Conservation (phyloP, 176 grass and related monocot genomes). For the Eragrostis curvula region DNA sequence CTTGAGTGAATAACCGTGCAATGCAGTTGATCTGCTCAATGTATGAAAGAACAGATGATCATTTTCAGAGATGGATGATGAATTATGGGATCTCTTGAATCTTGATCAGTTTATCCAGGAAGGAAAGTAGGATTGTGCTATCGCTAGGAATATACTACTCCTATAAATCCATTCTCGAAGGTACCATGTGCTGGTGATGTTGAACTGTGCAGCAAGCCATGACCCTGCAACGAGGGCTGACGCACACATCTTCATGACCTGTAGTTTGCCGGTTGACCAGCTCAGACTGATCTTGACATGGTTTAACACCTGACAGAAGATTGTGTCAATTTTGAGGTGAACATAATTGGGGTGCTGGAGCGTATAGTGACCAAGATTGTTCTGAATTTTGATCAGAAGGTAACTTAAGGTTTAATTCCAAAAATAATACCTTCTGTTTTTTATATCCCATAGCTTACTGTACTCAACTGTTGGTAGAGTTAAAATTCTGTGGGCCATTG, state of each 20-base stretch:
- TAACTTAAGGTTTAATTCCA: too few relatives aligned
- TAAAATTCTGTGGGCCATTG: background rate
- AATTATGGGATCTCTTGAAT: background rate
- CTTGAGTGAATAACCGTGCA: slow-evolving; percentile 1
- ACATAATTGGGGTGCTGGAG: slow-evolving; percentile 3
- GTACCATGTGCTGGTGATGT: background rate
- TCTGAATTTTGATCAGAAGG: background rate
- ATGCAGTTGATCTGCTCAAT: slow-evolving; percentile 9
- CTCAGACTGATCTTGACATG: background rate
- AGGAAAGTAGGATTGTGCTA: background rate
- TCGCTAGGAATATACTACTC: background rate
- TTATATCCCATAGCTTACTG: background rate
- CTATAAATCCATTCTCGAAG: slow-evolving; percentile 8
- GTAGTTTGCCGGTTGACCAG: slow-evolving; percentile 3
- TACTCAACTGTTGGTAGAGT: background rate
- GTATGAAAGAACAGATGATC: slow-evolving; percentile 13
- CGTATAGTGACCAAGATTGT: background rate
- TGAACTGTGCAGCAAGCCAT: background rate
- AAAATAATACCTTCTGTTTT: background rate
- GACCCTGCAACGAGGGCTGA: background rate
- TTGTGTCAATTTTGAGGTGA: slow-evolving; percentile 8
- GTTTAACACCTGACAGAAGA: slow-evolving; percentile 4
- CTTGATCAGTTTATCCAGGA: background rate
- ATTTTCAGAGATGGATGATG: slow-evolving; percentile 12
- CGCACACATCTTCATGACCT: background rate